phyloP scores from a whole-genome alignment of 345 rosid species.

The Citrus mangshanensis region DNA sequence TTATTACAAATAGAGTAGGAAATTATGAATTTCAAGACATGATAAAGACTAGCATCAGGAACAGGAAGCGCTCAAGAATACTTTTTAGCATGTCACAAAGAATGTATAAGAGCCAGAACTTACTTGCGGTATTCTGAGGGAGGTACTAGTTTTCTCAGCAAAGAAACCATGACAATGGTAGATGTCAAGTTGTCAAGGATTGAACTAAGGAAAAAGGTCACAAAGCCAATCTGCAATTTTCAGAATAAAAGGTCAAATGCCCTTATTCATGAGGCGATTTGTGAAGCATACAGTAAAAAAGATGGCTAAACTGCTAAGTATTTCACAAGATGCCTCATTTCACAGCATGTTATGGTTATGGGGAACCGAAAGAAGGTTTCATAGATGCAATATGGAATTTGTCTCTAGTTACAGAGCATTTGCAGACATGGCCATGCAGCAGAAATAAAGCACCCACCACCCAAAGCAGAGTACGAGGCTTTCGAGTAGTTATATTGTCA shows the following conservation, averaged over 20 bases:
- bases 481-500: constrained; percentile 91
- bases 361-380: background rate
- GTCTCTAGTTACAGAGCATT: background rate
- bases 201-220: constrained; percentile 90
- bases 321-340: background rate
- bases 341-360: background rate
- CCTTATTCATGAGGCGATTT: background rate
- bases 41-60: background rate
- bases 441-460: constrained; percentile 58
- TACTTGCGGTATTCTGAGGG: constrained; percentile 95
- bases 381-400: background rate
- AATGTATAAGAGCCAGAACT: constrained; percentile 20
- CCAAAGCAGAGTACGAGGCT: constrained; percentile 82
- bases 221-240: constrained; percentile 71
- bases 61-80: background rate
- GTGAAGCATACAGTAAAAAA: background rate
- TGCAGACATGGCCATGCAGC: constrained; percentile 1
- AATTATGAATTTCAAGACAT: background rate
- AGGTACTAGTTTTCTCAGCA: constrained; percentile 83
- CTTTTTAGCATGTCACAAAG: background rate
- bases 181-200: constrained; percentile 94
- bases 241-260: constrained; percentile 21
- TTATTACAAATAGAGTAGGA: background rate
- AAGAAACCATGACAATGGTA: constrained; percentile 94
- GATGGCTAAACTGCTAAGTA: background rate